Conservation (phyloP, 169 alveolate genomes). For the Besnoitia besnoiti region DNA sequence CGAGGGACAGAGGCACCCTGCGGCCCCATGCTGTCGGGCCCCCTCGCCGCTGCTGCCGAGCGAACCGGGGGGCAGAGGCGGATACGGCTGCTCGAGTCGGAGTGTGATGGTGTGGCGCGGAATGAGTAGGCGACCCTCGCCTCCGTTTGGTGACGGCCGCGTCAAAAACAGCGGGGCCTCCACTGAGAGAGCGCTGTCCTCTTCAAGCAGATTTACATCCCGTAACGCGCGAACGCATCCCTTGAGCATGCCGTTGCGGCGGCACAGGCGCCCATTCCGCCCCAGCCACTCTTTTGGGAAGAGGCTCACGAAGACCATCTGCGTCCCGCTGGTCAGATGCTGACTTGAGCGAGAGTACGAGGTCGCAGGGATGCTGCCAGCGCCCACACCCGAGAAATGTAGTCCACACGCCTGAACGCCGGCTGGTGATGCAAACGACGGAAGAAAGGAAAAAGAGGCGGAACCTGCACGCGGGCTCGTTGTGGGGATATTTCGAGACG, state of each 20-base stretch:
- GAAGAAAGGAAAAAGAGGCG: background rate
- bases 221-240: constrained; percentile 31
- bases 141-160: constrained; percentile 26
- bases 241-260: constrained; percentile 34
- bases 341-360: background rate
- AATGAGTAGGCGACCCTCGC: constrained; percentile 28
- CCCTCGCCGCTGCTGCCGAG: too few relatives aligned
- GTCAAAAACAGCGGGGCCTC: constrained; percentile 28
- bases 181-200: background rate
- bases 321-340: background rate
- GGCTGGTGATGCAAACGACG: background rate
- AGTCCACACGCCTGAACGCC: background rate
- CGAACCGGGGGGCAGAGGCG: background rate
- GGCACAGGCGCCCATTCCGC: constrained; percentile 41
- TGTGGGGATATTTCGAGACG: background rate
- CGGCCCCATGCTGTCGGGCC: background rate
- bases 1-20: background rate
- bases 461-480: background rate
- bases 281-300: constrained; percentile 57
- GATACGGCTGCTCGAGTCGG: background rate
- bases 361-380: background rate
- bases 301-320: background rate
- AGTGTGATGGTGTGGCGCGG: constrained; percentile 43
- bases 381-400: background rate
- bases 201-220: background rate